Evolutionary conservation across 1,284 basidiomycete genomes (phyloP).

Genomic region (Papiliotrema nemorosa): DNA sequence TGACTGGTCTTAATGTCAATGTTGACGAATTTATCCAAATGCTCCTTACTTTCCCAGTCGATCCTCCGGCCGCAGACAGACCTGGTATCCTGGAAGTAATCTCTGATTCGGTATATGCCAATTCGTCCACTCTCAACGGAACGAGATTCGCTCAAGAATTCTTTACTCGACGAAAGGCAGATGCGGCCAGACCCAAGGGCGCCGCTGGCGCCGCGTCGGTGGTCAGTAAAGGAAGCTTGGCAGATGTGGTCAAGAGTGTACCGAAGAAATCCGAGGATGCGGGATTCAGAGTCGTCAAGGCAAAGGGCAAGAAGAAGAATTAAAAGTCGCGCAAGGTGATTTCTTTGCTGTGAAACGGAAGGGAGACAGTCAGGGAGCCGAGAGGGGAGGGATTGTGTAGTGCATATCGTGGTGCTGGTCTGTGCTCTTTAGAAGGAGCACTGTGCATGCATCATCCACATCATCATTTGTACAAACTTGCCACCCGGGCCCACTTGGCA

Average conservation of each 20-base stretch:
- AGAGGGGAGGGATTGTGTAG: too few species aligned
- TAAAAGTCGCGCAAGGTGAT: conserved; percentile 8
- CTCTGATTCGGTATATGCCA: conserved; percentile 86
- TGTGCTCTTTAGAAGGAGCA: too few species aligned
- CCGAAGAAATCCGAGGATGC: conserved; percentile 70
- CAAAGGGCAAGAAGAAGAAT: conserved; percentile 74
- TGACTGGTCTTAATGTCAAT: conserved; percentile 83
- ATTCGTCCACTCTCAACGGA: conserved; percentile 90
- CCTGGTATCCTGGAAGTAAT: conserved; percentile 74
- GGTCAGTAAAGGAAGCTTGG: conserved; percentile 18
- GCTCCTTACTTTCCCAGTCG: conserved; percentile 83
- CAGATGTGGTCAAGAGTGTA: conserved; percentile 73
- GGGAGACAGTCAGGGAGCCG: background rate
- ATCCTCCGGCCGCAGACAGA: conserved; percentile 64
- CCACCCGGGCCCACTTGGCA: too few species aligned
- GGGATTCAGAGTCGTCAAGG: conserved; percentile 87
- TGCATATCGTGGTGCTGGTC: too few species aligned
- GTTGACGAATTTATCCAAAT: conserved; percentile 89
- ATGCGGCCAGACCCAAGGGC: conserved; percentile 52
- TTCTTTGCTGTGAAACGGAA: background rate
- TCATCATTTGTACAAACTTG: too few species aligned
- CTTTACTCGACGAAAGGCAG: conserved; percentile 75
- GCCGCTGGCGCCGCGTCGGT: too few species aligned
- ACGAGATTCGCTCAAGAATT: conserved; percentile 91
- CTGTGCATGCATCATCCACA: too few species aligned